These are phyloP conservation scores for Podospora bellae-mahoneyi DNA, from an alignment of 495 filamentous ascomycete species.

Conservation along the genomic window DNA sequence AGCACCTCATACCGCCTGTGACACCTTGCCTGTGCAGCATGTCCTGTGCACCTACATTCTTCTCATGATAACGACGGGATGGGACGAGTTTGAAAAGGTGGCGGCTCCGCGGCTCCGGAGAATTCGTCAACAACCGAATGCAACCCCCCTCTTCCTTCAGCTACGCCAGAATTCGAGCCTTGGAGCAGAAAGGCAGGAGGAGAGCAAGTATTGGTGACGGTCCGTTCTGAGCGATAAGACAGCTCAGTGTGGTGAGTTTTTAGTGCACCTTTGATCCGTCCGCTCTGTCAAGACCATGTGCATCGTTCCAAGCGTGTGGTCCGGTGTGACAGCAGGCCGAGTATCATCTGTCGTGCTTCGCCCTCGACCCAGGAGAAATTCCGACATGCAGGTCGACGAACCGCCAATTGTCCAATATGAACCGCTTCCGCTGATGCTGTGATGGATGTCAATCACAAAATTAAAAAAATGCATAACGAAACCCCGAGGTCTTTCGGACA, in stretches of 20 bases:
- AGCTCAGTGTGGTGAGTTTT: not conserved
- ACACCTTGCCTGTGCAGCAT: not conserved
- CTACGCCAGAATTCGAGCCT: not conserved
- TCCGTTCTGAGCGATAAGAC: not conserved
- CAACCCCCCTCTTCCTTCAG: slow-evolving; percentile 5
- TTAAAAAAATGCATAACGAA: not conserved
- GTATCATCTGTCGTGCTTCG: not conserved
- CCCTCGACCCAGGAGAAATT: not conserved
- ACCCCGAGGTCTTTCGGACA: slow-evolving; percentile 5
- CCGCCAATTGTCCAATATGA: not conserved
- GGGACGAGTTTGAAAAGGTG: not conserved
- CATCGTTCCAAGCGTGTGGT: not conserved
- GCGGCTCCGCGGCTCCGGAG: not conserved
- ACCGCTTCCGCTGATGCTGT: not conserved
- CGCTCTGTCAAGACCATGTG: not conserved
- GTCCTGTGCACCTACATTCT: not conserved
- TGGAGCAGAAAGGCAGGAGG: not conserved
- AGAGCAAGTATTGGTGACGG: not conserved
- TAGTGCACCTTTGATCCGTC: not conserved
- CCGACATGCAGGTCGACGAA: not conserved
- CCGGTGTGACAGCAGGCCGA: not conserved
- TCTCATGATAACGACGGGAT: not conserved
- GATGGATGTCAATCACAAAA: not conserved
- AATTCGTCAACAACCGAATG: slow-evolving; percentile 10
- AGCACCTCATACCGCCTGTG: slow-evolving; percentile 1